Evolutionary conservation across 2,329 filamentous ascomycete species (phyloP).

Genomic region (Blastomyces percursus): DNA sequence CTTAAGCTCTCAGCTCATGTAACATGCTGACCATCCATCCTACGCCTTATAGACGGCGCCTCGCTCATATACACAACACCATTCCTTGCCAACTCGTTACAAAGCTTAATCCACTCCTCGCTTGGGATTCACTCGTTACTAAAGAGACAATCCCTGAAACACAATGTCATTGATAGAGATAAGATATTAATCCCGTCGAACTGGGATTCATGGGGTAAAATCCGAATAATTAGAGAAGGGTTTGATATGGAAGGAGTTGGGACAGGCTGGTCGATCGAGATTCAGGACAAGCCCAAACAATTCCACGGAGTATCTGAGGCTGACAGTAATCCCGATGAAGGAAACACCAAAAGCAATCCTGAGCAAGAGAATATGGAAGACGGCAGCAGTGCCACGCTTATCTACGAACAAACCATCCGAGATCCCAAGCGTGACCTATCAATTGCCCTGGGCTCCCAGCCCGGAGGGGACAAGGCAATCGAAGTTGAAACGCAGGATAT

Average conservation of each 20-base stretch:
- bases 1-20: neutral
- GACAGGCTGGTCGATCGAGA: constrained; percentile 74
- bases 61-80: constrained; percentile 78
- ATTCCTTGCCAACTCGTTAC: constrained; percentile 63
- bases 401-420: constrained; percentile 69
- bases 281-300: constrained; percentile 45
- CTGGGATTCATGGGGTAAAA: constrained; percentile 98
- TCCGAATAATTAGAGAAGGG: constrained; percentile 76
- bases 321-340: neutral
- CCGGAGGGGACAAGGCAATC: constrained; percentile 24
- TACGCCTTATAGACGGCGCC: constrained; percentile 55
- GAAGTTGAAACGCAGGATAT: constrained; percentile 62
- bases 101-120: constrained; percentile 71
- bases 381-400: constrained; percentile 52
- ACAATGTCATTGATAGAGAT: constrained; percentile 86
- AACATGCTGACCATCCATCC: constrained; percentile 8
- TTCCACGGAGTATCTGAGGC: constrained; percentile 17
- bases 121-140: constrained; percentile 76
- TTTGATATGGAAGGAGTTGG: constrained; percentile 86
- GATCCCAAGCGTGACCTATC: constrained; percentile 58
- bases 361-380: constrained; percentile 18
- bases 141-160: constrained; percentile 66
- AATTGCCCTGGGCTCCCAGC: constrained; percentile 42
- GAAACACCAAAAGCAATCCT: constrained; percentile 9
- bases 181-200: constrained; percentile 91